phyloP scores from a whole-genome alignment of 805 yeast species.

The Kurtzmaniella cleridarum region DNA sequence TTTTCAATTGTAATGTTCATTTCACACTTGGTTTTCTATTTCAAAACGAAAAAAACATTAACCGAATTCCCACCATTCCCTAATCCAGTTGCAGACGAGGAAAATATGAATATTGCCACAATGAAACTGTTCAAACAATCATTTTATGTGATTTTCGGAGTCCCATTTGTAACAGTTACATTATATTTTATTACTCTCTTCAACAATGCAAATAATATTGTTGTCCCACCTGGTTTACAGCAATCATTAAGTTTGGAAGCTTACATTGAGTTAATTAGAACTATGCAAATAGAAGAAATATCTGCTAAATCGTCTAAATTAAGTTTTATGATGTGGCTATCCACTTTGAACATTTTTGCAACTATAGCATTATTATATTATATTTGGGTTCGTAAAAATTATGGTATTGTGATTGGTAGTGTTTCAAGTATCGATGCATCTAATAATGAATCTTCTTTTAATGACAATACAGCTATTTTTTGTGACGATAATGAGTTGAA shows the following conservation, averaged over 20 bases:
- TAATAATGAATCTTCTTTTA: too few relatives aligned
- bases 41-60: constrained; percentile 22
- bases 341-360: not conserved
- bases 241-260: too few relatives aligned
- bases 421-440: too few relatives aligned
- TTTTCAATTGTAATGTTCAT: constrained; percentile 12
- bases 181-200: too few relatives aligned
- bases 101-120: constrained; percentile 13
- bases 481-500: too few relatives aligned
- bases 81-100: constrained; percentile 13
- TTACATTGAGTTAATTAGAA: too few relatives aligned
- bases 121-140: constrained; percentile 20
- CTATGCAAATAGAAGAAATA: too few relatives aligned
- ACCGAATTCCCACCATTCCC: constrained; percentile 16
- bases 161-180: constrained; percentile 16
- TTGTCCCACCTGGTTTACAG: too few relatives aligned
- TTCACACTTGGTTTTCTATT: constrained; percentile 14
- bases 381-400: constrained; percentile 3
- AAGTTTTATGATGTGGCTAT: not conserved
- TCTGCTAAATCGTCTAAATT: too few relatives aligned
- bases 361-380: not conserved
- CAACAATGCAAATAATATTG: too few relatives aligned
- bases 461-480: too few relatives aligned
- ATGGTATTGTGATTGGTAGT: not conserved
- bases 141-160: constrained; percentile 18